Conservation (phyloP, 139 green algal species). For the Diplosphaera chodatii region DNA sequence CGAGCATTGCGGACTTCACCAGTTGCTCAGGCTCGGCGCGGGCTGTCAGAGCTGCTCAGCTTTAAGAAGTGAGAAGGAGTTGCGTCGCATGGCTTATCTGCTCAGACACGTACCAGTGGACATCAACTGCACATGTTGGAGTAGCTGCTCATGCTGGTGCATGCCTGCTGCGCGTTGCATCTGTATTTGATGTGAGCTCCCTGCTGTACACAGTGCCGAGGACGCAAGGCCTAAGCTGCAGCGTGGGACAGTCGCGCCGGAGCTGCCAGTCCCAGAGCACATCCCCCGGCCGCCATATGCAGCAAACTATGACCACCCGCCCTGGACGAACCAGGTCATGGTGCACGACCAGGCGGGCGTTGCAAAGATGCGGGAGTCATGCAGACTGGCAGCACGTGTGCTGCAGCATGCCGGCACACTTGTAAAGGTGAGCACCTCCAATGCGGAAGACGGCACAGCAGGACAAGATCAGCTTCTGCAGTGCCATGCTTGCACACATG, state of each 20-base stretch:
- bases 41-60: constrained; percentile 26
- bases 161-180: too few species aligned
- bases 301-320: neutral
- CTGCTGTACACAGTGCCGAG: constrained; percentile 1
- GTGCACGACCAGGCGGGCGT: constrained; percentile 60
- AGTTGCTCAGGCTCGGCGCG: constrained; percentile 15
- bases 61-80: constrained; percentile 18
- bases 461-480: too few species aligned
- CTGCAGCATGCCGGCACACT: constrained; percentile 67
- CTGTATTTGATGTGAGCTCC: too few species aligned
- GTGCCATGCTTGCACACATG: too few species aligned
- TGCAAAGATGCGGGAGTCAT: constrained; percentile 72
- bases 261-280: constrained; percentile 50
- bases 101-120: too few species aligned
- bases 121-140: too few species aligned
- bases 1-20: neutral
- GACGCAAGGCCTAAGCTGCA: constrained; percentile 18
- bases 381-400: constrained; percentile 82
- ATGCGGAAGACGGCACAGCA: too few species aligned
- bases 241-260: constrained; percentile 36
- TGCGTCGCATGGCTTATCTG: too few species aligned
- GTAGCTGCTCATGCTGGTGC: too few species aligned
- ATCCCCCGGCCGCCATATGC: constrained; percentile 75
- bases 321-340: neutral
- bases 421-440: constrained; percentile 33